These are phyloP conservation scores for Endoconidiophora polonica DNA, from an alignment of 2,329 filamentous ascomycete species.

Conservation along the genomic window DNA sequence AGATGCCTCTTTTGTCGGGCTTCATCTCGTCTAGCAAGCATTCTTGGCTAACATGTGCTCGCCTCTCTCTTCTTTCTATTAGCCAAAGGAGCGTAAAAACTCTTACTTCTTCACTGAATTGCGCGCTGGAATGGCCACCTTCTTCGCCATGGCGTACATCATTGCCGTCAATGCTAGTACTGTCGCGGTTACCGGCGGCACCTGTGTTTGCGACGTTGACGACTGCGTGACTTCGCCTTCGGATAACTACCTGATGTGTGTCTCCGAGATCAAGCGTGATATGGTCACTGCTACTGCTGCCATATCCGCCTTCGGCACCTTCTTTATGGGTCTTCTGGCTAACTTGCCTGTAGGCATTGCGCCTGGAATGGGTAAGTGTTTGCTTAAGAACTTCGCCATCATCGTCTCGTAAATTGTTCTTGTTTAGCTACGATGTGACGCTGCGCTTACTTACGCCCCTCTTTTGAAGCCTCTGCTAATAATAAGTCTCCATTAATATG, in stretches of 20 bases:
- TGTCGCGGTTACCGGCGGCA: constrained; percentile 51
- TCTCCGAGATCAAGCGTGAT: constrained; percentile 52
- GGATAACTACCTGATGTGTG: constrained; percentile 43
- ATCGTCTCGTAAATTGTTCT: neutral
- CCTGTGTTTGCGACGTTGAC: constrained; percentile 45
- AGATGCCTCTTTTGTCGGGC: neutral
- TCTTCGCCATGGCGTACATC: constrained; percentile 47
- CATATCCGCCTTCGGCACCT: constrained; percentile 62
- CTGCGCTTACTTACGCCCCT: neutral
- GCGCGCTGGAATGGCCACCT: constrained; percentile 66
- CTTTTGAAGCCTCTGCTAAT: constrained; percentile 4
- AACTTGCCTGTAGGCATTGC: constrained; percentile 40
- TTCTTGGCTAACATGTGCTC: neutral
- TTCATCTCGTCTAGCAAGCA: neutral
- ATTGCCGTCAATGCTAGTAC: constrained; percentile 37
- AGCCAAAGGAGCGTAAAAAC: constrained; percentile 56
- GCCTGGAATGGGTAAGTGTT: constrained; percentile 26
- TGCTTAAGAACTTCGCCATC: neutral
- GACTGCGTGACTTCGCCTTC: constrained; percentile 15
- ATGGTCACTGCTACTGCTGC: constrained; percentile 73
- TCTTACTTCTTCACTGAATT: constrained; percentile 71
- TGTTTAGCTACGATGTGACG: too few relatives aligned
- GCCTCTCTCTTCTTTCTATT: neutral
- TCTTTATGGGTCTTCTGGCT: constrained; percentile 68
- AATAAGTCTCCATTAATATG: neutral